phyloP scores from a whole-genome alignment of 768 basidiomycete genomes.

The Tylopilus felleus region DNA sequence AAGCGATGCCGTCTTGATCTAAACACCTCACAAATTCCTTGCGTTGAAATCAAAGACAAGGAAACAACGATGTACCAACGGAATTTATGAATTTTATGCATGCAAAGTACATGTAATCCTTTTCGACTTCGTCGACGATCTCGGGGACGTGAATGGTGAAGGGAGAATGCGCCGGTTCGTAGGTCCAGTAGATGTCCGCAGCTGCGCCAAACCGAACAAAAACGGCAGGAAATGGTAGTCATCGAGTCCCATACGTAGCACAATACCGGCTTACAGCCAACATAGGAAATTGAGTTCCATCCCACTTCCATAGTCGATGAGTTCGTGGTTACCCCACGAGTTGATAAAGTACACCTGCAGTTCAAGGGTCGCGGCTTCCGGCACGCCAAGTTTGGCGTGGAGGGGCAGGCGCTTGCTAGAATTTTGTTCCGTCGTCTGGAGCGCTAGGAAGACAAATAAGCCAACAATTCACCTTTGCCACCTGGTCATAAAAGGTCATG shows the following conservation, averaged over 20 bases:
- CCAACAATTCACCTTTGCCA: constrained; percentile 52
- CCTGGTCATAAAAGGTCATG: constrained; percentile 82
- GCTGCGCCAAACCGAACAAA: constrained; percentile 79
- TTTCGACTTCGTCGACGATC: too few relatives aligned
- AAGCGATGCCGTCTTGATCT: too few relatives aligned
- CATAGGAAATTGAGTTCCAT: constrained; percentile 99
- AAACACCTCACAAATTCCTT: too few relatives aligned
- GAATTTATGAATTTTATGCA: too few relatives aligned
- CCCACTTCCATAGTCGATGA: constrained; percentile 99
- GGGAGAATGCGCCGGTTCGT: constrained; percentile 8
- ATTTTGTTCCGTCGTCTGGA: not conserved
- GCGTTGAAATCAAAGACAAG: too few relatives aligned
- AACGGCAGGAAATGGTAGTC: constrained; percentile 97
- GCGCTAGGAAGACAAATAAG: not conserved
- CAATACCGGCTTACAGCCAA: constrained; percentile 69
- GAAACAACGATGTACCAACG: too few relatives aligned
- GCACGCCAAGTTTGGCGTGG: constrained; percentile 57
- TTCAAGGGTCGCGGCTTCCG: constrained; percentile 58
- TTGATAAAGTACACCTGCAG: too few relatives aligned
- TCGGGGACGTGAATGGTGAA: too few relatives aligned
- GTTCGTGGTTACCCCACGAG: constrained; percentile 88
- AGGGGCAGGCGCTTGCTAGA: constrained; percentile 51
- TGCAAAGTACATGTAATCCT: too few relatives aligned
- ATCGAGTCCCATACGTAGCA: constrained; percentile 85
- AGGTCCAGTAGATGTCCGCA: constrained; percentile 30